Percentiles rank a stretch among this genome's conserved stretches.
Conservation (phyloP, 1,284 basidiomycete genomes). For the Cerioporus squamosus region DNA sequence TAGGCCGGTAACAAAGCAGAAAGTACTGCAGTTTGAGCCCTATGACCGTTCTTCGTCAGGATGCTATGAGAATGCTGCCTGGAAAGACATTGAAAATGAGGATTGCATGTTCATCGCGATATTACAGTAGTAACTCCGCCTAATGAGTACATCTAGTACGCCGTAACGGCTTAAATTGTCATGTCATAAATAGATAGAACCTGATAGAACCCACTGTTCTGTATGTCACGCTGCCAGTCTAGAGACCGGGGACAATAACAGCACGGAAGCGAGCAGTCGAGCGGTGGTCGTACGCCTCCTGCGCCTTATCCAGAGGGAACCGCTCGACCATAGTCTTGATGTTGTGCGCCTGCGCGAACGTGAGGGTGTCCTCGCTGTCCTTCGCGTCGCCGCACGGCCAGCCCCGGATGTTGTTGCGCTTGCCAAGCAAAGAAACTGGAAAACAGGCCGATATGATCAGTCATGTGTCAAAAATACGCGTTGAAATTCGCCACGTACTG, state of each 20-base stretch:
- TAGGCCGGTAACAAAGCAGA: too few species aligned
- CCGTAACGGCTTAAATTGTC: too few species aligned
- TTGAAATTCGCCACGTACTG: not conserved
- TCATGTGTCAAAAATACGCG: not conserved
- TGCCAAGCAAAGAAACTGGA: conserved; percentile 13
- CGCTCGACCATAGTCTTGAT: conserved; percentile 29
- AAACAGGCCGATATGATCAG: conserved; percentile 1
- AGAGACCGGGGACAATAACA: conserved; percentile 29
- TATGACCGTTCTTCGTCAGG: too few species aligned
- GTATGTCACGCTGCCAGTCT: not conserved
- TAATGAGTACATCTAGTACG: too few species aligned
- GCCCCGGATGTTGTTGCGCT: conserved; percentile 26
- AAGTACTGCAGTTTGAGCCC: too few species aligned
- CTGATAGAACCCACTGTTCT: too few species aligned
- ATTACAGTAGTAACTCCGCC: too few species aligned
- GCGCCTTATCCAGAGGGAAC: conserved; percentile 32
- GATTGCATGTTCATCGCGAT: too few species aligned
- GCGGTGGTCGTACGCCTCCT: conserved; percentile 29
- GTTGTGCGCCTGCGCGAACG: conserved; percentile 23
- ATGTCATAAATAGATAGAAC: too few species aligned
- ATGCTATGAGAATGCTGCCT: too few species aligned
- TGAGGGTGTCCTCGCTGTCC: conserved; percentile 28
- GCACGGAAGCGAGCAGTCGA: conserved; percentile 31
- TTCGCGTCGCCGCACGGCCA: conserved; percentile 26
- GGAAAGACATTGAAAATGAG: too few species aligned